Evolutionary conservation across 371 early-diverging fungal species (phyloP).

Genomic region (Rhizopus microsporus): DNA sequence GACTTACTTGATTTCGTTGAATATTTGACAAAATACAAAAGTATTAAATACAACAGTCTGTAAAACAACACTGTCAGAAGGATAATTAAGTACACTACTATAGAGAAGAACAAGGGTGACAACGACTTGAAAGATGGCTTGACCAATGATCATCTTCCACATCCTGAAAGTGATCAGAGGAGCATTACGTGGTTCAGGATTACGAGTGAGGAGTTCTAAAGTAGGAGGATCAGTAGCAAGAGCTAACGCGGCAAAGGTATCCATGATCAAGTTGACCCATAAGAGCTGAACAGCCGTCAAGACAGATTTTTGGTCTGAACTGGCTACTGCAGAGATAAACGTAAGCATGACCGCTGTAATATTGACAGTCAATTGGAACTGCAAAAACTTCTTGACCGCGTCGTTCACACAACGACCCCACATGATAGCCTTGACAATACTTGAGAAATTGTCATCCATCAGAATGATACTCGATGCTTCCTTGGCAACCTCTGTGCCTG

Average conservation of each 20-base stretch:
- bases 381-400: conserved; percentile 69
- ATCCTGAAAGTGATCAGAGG: conserved; percentile 62
- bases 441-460: conserved; percentile 71
- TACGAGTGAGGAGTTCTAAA: conserved; percentile 48
- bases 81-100: conserved; percentile 26
- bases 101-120: conserved; percentile 52
- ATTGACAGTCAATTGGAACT: conserved; percentile 73
- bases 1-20: conserved; percentile 65
- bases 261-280: conserved; percentile 77
- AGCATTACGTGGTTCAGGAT: conserved; percentile 56
- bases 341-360: conserved; percentile 61
- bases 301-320: conserved; percentile 34
- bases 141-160: conserved; percentile 66
- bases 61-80: conserved; percentile 33
- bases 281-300: conserved; percentile 65
- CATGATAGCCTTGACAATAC: conserved; percentile 65
- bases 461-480: conserved; percentile 73
- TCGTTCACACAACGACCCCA: conserved; percentile 75
- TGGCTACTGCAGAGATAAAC: conserved; percentile 53
- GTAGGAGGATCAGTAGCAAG: conserved; percentile 69
- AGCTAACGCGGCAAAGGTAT: conserved; percentile 69
- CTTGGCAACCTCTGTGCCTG: conserved; percentile 74
- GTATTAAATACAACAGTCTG: conserved; percentile 71
- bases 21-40: conserved; percentile 77
- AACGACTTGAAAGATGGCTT: conserved; percentile 54